Evolutionary conservation across 495 filamentous ascomycete genomes (phyloP).

Genomic region (Podospora pseudopauciseta): DNA sequence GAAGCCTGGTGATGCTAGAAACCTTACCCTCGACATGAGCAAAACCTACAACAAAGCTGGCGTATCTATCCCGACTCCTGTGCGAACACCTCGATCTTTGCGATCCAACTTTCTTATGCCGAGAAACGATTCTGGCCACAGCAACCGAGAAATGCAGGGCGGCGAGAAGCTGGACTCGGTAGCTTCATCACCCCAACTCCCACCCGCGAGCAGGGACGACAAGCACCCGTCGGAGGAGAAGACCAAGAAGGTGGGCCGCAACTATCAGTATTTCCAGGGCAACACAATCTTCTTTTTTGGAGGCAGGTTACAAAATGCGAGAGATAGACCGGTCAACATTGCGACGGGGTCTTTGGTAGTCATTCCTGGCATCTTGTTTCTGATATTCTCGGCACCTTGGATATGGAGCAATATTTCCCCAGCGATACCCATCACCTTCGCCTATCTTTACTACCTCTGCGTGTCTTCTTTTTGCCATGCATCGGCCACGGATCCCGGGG

Average conservation of each 20-base stretch:
- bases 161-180: conserved; percentile 75
- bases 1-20: conserved; percentile 48
- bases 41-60: conserved; percentile 46
- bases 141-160: conserved; percentile 53
- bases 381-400: conserved; percentile 83
- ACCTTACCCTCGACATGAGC: conserved; percentile 56
- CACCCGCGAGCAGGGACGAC: conserved; percentile 32
- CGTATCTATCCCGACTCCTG: conserved; percentile 47
- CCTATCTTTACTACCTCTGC: conserved; percentile 83
- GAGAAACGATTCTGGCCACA: conserved; percentile 44
- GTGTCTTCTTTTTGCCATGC: conserved; percentile 92
- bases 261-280: conserved; percentile 88
- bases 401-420: conserved; percentile 88
- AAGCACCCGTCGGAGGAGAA: conserved; percentile 25
- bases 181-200: conserved; percentile 66
- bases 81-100: conserved; percentile 71
- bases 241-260: conserved; percentile 49
- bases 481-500: conserved; percentile 85
- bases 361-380: conserved; percentile 75
- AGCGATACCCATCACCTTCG: conserved; percentile 86
- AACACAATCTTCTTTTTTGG: conserved; percentile 87
- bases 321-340: conserved; percentile 87
- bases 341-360: conserved; percentile 75
- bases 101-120: conserved; percentile 63
- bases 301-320: conserved; percentile 82